Evolutionary conservation across 192 early-diverging fungal species (phyloP).

Genomic region (Spinellus fusiger): DNA sequence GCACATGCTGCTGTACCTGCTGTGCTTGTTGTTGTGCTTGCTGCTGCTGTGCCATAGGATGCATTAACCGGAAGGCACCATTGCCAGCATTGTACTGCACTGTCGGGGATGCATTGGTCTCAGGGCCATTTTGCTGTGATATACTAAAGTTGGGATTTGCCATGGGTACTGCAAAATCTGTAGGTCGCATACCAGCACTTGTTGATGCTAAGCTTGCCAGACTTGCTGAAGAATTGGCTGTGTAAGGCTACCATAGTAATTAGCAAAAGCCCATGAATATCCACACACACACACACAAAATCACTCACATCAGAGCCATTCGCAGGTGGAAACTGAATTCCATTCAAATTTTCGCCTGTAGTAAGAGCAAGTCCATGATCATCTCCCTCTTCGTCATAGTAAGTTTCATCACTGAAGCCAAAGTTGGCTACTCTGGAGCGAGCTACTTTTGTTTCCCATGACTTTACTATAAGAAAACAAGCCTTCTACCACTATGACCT

Average conservation of each 20-base stretch:
- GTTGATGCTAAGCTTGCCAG: constrained; percentile 18
- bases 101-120: not conserved
- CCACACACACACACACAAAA: not conserved
- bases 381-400: constrained; percentile 25
- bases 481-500: not conserved
- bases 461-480: too few species aligned
- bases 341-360: not conserved
- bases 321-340: constrained; percentile 2
- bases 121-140: not conserved
- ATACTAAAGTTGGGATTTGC: not conserved
- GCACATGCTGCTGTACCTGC: not conserved
- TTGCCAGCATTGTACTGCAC: not conserved
- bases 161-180: not conserved
- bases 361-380: not conserved
- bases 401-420: constrained; percentile 26
- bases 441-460: constrained; percentile 49
- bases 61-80: not conserved
- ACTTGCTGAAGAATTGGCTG: constrained; percentile 22
- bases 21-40: not conserved
- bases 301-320: constrained; percentile 4
- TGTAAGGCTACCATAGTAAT: constrained; percentile 1
- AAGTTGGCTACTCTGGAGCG: constrained; percentile 40
- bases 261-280: too few species aligned
- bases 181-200: not conserved
- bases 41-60: not conserved